Percentiles rank a stretch among this genome's conserved stretches.
Evolutionary conservation across 2,329 filamentous ascomycete genomes (phyloP).

Genomic region (Lecanosticta acicola): DNA sequence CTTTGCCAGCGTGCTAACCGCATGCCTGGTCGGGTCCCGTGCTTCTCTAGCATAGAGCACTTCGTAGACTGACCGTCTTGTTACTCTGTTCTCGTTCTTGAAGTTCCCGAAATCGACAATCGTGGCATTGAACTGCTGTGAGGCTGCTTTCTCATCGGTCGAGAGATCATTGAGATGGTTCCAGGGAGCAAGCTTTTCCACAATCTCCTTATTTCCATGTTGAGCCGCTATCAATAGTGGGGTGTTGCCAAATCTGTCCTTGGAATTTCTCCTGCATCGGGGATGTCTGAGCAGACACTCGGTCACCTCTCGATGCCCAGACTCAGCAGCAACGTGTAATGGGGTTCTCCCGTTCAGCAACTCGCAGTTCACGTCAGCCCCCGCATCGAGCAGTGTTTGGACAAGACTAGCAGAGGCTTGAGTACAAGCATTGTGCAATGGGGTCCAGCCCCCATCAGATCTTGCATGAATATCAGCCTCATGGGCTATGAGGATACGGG

Average conservation of each 20-base stretch:
- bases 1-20: constrained; percentile 33
- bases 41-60: constrained; percentile 19
- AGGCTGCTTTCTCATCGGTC: constrained; percentile 19
- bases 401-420: constrained; percentile 15
- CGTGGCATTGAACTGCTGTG: constrained; percentile 17
- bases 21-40: constrained; percentile 13
- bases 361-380: constrained; percentile 25
- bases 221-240: constrained; percentile 39
- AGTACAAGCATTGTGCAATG: constrained; percentile 57
- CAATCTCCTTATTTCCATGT: constrained; percentile 38
- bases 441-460: constrained; percentile 88
- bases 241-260: constrained; percentile 42
- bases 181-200: constrained; percentile 39
- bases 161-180: constrained; percentile 29
- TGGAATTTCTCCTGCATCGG: constrained; percentile 32
- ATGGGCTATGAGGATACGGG: constrained; percentile 87
- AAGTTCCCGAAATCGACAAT: constrained; percentile 26
- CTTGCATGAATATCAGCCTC: constrained; percentile 83
- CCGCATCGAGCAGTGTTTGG: constrained; percentile 19
- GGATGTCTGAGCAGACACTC: constrained; percentile 16
- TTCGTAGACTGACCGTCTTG: constrained; percentile 19
- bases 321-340: constrained; percentile 26
- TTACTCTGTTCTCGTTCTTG: constrained; percentile 24
- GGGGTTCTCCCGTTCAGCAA: constrained; percentile 24
- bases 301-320: constrained; percentile 22